Evolutionary conservation across 345 rosid genomes (phyloP), one percentile per base, ranked within the genome.

Genomic region (Diplotaxis tenuifolia): DNA sequence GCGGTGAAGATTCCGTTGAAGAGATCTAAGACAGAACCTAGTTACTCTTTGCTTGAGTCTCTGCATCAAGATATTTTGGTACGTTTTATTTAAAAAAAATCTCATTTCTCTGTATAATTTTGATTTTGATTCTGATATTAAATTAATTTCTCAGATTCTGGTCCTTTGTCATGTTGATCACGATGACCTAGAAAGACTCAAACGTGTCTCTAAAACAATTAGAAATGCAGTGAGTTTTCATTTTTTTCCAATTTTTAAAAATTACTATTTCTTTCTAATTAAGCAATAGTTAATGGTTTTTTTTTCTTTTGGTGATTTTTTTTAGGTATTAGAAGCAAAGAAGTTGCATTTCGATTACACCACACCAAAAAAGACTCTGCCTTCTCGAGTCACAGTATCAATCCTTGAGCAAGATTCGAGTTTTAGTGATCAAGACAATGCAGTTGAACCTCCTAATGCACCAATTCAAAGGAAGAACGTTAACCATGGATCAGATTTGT

Each of bases 11-110:
- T 22, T 22, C 27, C 21, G 18, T 22, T 74, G 29, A 74, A 67
- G 62, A 74, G 29, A 67, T 3, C 47, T 11, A 67, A 11, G 38
- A 47, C 27, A 9, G 66, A 63, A 29, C 15, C 57, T 6, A 14
- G 16, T 57, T 16, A n/a, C 9, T 76, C 71, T 63, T 4, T 64
- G 5, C 60, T 76, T 57, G 80, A 76, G 50, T 45, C 80, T 31
- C 75, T 76, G 16, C 80, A 76, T 70, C 75, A 70, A 76, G 80
- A 76, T 70, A 64, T 76, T 64, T 64, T 76, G 80, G 80, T 76
- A 64, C 31, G 71, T 68, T 29, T 25, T 1, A n/a, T 32, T 53
- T 53, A 52, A 23, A 42, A 59, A 25, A 74, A 16, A 45, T 15
- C 21, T 52, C 15, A 10, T 67, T 34, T 23, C 28, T 47, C 22